Evolutionary conservation across 2,329 filamentous ascomycete species (phyloP).

Genomic region (Chaetomiaceae sp.): DNA sequence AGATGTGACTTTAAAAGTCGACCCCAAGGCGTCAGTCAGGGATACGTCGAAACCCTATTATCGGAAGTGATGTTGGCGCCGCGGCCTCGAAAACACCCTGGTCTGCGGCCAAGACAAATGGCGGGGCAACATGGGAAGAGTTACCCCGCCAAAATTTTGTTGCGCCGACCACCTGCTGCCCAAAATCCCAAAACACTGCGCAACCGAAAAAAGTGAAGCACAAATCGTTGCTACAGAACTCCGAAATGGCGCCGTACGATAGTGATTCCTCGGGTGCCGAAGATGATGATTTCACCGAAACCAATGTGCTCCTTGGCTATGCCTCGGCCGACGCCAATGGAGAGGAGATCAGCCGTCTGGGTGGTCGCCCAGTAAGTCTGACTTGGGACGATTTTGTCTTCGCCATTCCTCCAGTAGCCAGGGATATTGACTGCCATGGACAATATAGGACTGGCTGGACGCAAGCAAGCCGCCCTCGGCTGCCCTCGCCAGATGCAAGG

Average conservation of each 20-base stretch:
- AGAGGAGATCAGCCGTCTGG: conserved; percentile 82
- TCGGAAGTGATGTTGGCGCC: too few relatives aligned
- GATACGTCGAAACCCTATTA: too few relatives aligned
- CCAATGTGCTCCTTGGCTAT: conserved; percentile 86
- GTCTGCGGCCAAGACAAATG: conserved; percentile 11
- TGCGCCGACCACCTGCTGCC: conserved; percentile 6
- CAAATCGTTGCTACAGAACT: background rate
- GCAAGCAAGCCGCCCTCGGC: conserved; percentile 65
- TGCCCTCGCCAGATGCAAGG: conserved; percentile 74
- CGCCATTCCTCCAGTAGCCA: background rate
- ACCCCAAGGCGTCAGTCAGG: too few relatives aligned
- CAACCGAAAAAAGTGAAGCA: background rate
- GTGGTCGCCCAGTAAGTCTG: conserved; percentile 76
- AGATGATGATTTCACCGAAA: conserved; percentile 67
- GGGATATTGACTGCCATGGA: conserved; percentile 19
- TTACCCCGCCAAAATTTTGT: conserved; percentile 28
- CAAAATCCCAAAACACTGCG: background rate
- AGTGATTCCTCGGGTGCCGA: conserved; percentile 76
- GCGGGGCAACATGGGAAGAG: conserved; percentile 20
- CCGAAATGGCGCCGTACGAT: conserved; percentile 78
- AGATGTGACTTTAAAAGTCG: background rate
- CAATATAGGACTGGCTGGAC: conserved; percentile 75
- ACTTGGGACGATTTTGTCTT: background rate
- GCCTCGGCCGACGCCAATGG: conserved; percentile 73
- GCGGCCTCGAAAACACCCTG: too few relatives aligned